These are phyloP conservation scores for Chaetomidium leptoderma DNA, from an alignment of 495 filamentous ascomycete species.

Conservation along the genomic window DNA sequence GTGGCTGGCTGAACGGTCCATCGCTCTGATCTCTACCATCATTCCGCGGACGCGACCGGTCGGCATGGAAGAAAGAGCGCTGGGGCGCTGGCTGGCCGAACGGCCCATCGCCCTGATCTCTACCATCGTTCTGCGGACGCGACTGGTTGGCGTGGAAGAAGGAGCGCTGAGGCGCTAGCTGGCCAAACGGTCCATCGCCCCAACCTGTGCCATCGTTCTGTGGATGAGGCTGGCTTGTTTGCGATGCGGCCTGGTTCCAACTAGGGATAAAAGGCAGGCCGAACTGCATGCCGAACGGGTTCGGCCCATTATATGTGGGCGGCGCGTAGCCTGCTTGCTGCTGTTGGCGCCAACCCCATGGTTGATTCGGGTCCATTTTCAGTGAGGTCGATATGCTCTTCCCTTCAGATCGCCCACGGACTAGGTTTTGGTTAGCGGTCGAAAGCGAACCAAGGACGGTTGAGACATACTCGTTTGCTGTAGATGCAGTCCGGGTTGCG, in stretches of 20 bases:
- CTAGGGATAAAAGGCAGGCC: neutral
- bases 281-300: conserved; percentile 9
- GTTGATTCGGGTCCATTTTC: conserved; percentile 1
- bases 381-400: neutral
- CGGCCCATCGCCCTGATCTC: neutral
- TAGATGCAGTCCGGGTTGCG: neutral
- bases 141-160: neutral
- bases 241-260: neutral
- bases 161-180: neutral
- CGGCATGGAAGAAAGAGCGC: neutral
- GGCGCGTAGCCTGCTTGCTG: neutral
- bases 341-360: conserved; percentile 2
- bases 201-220: neutral
- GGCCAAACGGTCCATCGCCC: neutral
- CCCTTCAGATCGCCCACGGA: neutral
- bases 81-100: neutral
- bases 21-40: neutral
- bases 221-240: neutral
- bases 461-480: neutral
- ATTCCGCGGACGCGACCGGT: neutral
- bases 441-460: neutral
- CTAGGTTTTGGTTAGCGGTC: neutral
- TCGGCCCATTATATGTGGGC: neutral
- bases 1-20: neutral
- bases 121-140: neutral